phyloP scores from a whole-genome alignment of 371 early-diverging fungal genomes.

The Cokeromyces recurvatus region DNA sequence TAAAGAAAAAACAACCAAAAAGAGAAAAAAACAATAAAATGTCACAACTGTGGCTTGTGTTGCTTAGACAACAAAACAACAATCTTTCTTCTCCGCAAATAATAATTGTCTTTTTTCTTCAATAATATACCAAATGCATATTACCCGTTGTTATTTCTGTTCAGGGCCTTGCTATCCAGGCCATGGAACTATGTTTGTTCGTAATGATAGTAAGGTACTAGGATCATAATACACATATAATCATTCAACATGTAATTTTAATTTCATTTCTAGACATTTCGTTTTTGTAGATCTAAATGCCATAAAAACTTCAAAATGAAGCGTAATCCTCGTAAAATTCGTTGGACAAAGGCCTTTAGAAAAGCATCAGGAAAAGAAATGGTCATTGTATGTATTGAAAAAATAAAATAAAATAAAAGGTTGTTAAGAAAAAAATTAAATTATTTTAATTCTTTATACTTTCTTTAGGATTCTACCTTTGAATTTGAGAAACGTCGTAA shows the following conservation, averaged over 20 bases:
- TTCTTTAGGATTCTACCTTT: conserved; percentile 86
- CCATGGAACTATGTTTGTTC: conserved; percentile 97
- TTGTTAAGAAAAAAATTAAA: no score
- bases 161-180: conserved; percentile 98
- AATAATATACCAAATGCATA: conserved; percentile 94
- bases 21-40: no score
- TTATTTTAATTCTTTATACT: no score
- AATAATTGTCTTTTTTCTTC: no score
- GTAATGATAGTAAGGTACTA: conserved; percentile 97
- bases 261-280: conserved; percentile 79
- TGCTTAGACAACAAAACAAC: no score
- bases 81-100: no score
- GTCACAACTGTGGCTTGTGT: no score
- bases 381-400: conserved; percentile 71
- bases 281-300: conserved; percentile 99
- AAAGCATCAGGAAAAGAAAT: conserved; percentile 97
- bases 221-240: no score
- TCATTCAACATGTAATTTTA: no score
- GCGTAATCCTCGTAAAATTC: conserved; percentile 98
- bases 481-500: conserved; percentile 98
- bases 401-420: no score
- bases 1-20: no score
- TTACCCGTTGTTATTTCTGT: conserved; percentile 99
- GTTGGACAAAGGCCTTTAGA: conserved; percentile 99
- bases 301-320: conserved; percentile 99